Base-by-base conservation (phyloP, 176 grass and related monocot species). In the Phyllostachys edulis region DNA sequence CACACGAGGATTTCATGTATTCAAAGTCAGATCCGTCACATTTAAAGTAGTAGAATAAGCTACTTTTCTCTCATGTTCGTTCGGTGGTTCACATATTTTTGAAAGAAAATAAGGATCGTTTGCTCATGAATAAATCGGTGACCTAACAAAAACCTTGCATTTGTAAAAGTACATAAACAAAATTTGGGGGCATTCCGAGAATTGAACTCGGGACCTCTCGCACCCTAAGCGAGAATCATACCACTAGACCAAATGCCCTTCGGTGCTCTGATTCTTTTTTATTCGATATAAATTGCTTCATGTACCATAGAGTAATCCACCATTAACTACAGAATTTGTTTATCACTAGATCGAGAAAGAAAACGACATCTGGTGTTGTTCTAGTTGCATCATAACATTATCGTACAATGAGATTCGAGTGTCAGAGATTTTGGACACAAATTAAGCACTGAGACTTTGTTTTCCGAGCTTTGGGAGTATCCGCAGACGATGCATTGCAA, bases 221-320 rank as follows among this genome's bases (percentile, higher is more conserved):
- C 93, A 93, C 91, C 90, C 90, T 93, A 94, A 91, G 95, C 82
- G 89, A 98, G 90, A 95, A 95, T 95, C 90, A 94, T 98, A 88
- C 87, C 87, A 95, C 90, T 93, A 94, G 87, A 98, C 90, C 90
- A 94, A 93, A 93, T 94, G 85, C 89, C 92, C 92, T 68, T 68
- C 90, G 2, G 1, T 24, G 56, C 20, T 56, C 10, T 16, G 47
- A 0, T 13, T 4, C 46, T 14, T 49, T 5, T 49, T 15, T 47
- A 49, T 15, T 15, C 3, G 1, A 14, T 14, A 14, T 47, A 47
- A 14, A 12, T 47, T 4, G 14, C 5, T 45, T 12, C 2, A 12
- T 45, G 0, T 15, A 49, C 47, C 14, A 49, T 5, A 49, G 13
- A 49, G 47, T 15, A 49, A 5, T 15, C 14, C 13, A 49, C 4